Evolutionary conservation across 2,329 filamentous ascomycete genomes (phyloP), one percentile per base, ranked within the genome.

Genomic region (Aspergillus sp.): DNA sequence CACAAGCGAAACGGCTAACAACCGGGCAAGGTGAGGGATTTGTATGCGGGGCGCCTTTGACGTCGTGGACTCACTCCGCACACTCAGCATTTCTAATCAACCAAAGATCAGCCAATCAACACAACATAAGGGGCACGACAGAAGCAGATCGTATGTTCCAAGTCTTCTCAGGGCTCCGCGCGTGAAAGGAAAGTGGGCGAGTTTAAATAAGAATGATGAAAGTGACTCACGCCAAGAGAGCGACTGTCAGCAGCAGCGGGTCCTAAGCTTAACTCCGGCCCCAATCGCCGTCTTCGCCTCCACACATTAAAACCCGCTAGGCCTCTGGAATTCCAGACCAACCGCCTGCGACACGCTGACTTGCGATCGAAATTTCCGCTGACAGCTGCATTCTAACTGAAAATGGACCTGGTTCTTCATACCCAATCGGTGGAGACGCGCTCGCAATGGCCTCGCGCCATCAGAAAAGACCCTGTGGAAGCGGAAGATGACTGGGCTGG

Each of bases 401-500:
- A 41, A 50, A 50, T 50, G 48, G 48, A 25, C 6, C 28, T 31
- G 13, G 46, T 23, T 25, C 9, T 48, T 2, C 19, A 25, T 7
- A 7, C 9, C 28, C 15, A 49, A 8, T 38, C 45, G 11, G 28
- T 17, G 13, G 41, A 22, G 2, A 6, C 54, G 1, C 11, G 15
- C 9, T 11, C 23, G 13, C 46, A 50, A 47, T 54, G 49, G 57
- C 49, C 22, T 9, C n/a, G 2, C 19, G 22, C 7, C 17, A 31
- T 23, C 41, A 22, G 30, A 57, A n/a, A 38, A 8, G 22, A 17
- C 19, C 30, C 43, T 6, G 57, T 25, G 30, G 45, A 59, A 11
- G 11, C 25, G 9, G 50, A 50, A 7, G 72, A 72, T 56, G 61
- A 70, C n/a, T 73, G 72, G 72, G 52, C 63, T 13, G 69, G 68